Base-by-base conservation (phyloP, 257 asterid genomes). In the Mentha longifolia region DNA sequence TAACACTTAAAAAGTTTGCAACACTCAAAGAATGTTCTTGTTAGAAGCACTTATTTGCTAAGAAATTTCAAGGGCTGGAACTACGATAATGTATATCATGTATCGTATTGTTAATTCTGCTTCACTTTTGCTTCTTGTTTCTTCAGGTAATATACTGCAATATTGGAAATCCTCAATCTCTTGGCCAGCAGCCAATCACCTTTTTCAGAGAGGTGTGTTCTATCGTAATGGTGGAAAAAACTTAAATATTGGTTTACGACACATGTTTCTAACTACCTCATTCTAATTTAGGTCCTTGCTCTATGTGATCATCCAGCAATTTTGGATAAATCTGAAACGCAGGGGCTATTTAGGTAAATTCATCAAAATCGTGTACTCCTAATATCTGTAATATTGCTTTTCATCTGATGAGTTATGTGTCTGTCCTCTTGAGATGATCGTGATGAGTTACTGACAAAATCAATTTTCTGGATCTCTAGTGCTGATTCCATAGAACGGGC, bases 401-500 rank as follows among this genome's bases (percentile, higher is more conserved):
- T 30, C 41, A 57, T 8, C 2, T 57, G 19, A 15, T 7, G 25
- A 41, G 35, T 30, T 58, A 58, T 31, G 41, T 33, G 3, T 25
- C 7, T 17, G 20, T 50, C 45, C 19, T 66, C 10, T 8, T 56
- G 42, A 43, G 52, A 35, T 50, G 61, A 30, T 56, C 51, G 12
- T 45, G 59, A 16, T 42, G n/a, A 35, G 39, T 35, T 35, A 35
- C 39, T 35, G 39, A 35, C 39, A 7, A 35, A 35, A 6, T 35
- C 39, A 5, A 35, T 35, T 7, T 35, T 5, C 9, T 35, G 39
- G 39, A 61, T 73, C 79, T 83, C 16, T 68, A 95, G 99, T 82
- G 94, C 97, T 41, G 99, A 95, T 85, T 81, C 98, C 66, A 88
- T 95, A 59, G 95, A 92, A 71, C 86, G 97, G 55, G 98, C 98